Evolutionary conservation across 257 asterid genomes (phyloP).

Genomic region (Lycium barbarum): DNA sequence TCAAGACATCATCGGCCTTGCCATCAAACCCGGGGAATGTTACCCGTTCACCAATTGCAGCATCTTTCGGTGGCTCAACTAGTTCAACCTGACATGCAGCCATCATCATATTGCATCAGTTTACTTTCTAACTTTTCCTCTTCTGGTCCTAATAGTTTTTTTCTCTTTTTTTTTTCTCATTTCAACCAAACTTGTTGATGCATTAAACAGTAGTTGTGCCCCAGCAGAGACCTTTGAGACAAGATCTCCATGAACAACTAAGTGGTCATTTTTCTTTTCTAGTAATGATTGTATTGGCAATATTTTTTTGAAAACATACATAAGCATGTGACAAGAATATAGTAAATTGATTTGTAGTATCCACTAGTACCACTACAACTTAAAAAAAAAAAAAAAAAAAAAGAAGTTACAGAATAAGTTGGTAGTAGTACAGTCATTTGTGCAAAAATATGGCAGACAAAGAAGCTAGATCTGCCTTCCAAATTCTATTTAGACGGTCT

Average conservation of each 20-base stretch:
- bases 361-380: too few species aligned
- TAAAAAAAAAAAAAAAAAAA: too few species aligned
- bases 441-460: not conserved
- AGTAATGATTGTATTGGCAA: not conserved
- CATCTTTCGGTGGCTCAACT: conserved; percentile 86
- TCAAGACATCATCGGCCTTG: conserved; percentile 74
- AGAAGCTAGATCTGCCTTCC: not conserved
- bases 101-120: conserved; percentile 18
- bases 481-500: too few species aligned
- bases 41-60: conserved; percentile 81
- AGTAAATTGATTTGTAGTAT: not conserved
- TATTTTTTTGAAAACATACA: not conserved
- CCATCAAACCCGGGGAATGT: conserved; percentile 78
- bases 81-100: conserved; percentile 69
- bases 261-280: not conserved
- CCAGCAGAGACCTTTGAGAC: not conserved
- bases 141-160: conserved; percentile 4
- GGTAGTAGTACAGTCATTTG: not conserved
- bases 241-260: not conserved
- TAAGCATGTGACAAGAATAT: not conserved
- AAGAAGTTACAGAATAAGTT: too few species aligned
- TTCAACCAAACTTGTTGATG: not conserved
- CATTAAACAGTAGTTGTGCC: not conserved
- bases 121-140: not conserved
- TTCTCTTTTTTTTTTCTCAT: not conserved